Conservation (phyloP, 163 green algal genomes). For the Prototheca cutis region DNA sequence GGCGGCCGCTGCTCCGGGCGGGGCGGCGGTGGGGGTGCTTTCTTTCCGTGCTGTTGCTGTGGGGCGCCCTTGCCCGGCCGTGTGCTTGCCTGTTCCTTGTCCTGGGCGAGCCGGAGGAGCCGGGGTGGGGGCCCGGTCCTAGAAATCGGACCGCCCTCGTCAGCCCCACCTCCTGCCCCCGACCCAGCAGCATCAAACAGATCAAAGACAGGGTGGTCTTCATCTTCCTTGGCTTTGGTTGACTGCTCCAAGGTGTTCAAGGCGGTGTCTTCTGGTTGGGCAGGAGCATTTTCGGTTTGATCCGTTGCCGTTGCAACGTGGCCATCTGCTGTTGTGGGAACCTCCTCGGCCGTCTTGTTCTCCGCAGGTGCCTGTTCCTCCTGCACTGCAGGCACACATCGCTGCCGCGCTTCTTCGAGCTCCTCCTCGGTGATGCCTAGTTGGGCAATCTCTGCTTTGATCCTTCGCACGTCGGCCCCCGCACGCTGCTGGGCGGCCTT, state of each 20-base stretch:
- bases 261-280: too few species aligned
- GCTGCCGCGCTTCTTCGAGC: slow-evolving; percentile 6
- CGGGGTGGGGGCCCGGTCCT: neutral
- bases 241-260: too few species aligned
- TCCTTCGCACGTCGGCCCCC: slow-evolving; percentile 54
- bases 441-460: slow-evolving; percentile 62
- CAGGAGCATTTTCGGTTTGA: too few species aligned
- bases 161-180: neutral
- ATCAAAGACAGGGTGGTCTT: slow-evolving; percentile 10
- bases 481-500: slow-evolving; percentile 57
- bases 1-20: slow-evolving; percentile 32
- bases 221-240: too few species aligned
- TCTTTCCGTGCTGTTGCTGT: too few species aligned
- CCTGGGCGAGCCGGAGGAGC: neutral
- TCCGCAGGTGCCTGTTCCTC: neutral
- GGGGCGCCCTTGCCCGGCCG: too few species aligned
- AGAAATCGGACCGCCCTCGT: neutral
- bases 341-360: neutral
- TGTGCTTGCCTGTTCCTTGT: too few species aligned
- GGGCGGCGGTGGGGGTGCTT: slow-evolving; percentile 2
- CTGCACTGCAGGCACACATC: neutral
- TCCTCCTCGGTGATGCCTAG: slow-evolving; percentile 35
- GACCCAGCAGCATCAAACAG: slow-evolving; percentile 26
- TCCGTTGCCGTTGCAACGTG: too few species aligned
- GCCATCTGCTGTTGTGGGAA: too few species aligned